A percentile compares a stretch with the other conserved stretches of the same genome.
Conservation (phyloP, 352 stramenopile genomes). For the Phytophthora tentaculata region DNA sequence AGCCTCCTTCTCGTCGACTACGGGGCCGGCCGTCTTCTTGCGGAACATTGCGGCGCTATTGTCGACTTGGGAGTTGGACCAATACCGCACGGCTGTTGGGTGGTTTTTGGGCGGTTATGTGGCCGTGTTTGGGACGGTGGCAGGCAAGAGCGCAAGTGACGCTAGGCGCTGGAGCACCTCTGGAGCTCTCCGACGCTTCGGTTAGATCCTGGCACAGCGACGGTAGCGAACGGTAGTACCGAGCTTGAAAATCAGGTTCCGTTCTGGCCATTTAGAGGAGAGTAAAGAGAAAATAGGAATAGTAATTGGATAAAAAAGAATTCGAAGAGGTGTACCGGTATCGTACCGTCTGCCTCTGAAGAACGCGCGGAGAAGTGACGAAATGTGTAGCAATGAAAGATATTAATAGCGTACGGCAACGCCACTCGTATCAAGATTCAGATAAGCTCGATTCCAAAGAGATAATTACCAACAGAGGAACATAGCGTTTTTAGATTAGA, state of each 20-base stretch:
- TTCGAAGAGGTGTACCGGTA: conserved; percentile 5
- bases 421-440: no score
- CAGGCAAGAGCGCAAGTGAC: conserved; percentile 29
- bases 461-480: no score
- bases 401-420: no score
- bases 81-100: neutral
- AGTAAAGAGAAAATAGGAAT: neutral
- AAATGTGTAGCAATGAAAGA: conserved; percentile 3
- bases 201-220: conserved; percentile 21
- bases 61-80: conserved; percentile 2
- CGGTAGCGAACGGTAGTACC: neutral
- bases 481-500: no score
- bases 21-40: conserved; percentile 39
- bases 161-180: neutral
- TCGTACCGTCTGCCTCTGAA: neutral
- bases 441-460: no score
- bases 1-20: conserved; percentile 43
- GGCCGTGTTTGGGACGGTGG: conserved; percentile 15
- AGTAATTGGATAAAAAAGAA: conserved; percentile 3
- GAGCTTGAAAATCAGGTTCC: conserved; percentile 8
- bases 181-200: conserved; percentile 38
- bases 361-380: neutral
- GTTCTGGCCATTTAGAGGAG: neutral
- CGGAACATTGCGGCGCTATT: conserved; percentile 41
- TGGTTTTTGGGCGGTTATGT: conserved; percentile 27